Conservation (phyloP, 768 basidiomycete species). For the Leccinum uliginosum region DNA sequence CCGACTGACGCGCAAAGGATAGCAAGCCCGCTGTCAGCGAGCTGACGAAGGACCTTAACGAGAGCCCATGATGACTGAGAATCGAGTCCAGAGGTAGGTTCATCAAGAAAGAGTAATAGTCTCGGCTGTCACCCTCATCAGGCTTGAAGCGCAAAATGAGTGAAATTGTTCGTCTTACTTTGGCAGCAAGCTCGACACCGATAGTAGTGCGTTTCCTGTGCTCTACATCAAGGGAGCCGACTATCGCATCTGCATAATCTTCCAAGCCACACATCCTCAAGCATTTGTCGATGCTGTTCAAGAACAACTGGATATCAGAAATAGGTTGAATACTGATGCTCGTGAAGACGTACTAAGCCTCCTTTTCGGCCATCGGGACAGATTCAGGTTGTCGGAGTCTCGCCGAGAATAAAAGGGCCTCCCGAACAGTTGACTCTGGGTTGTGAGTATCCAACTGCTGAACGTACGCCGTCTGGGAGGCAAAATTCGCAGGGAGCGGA, state of each 20-base stretch:
- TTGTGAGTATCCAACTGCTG: slow-evolving; percentile 86
- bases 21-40: slow-evolving; percentile 51
- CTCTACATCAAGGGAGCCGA: slow-evolving; percentile 51
- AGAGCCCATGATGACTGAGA: slow-evolving; percentile 51
- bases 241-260: slow-evolving; percentile 55
- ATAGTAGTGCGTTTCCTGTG: slow-evolving; percentile 56
- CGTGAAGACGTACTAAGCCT: slow-evolving; percentile 58
- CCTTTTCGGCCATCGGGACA: slow-evolving; percentile 66
- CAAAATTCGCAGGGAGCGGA: slow-evolving; percentile 50
- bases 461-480: slow-evolving; percentile 47
- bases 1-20: slow-evolving; percentile 49
- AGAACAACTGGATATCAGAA: neutral
- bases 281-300: slow-evolving; percentile 46
- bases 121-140: slow-evolving; percentile 28
- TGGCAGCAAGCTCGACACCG: slow-evolving; percentile 57
- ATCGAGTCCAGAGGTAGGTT: slow-evolving; percentile 56
- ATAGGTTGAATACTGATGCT: neutral
- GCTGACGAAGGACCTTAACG: slow-evolving; percentile 44
- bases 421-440: slow-evolving; percentile 70
- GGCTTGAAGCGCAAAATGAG: neutral
- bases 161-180: slow-evolving; percentile 24
- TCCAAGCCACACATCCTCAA: slow-evolving; percentile 67
- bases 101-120: slow-evolving; percentile 54
- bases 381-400: slow-evolving; percentile 68
- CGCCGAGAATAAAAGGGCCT: slow-evolving; percentile 78